phyloP scores from a whole-genome alignment of 371 early-diverging fungal species.

The Apophysomyces trapeziformis region DNA sequence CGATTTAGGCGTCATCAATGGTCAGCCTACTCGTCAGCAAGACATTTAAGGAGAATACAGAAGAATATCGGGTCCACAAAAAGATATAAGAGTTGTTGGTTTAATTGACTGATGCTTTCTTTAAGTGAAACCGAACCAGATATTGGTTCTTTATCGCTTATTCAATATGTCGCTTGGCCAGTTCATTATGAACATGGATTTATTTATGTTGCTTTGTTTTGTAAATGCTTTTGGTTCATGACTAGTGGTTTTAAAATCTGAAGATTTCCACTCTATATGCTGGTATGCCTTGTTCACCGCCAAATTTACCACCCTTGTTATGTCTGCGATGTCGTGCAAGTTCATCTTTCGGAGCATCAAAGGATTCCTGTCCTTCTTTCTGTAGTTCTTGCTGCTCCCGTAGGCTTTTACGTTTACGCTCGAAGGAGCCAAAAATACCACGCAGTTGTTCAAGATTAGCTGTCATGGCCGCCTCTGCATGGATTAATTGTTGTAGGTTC shows the following conservation, averaged over 20 bases:
- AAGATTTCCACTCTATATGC: slow-evolving; percentile 67
- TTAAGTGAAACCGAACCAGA: no score
- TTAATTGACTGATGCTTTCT: no score
- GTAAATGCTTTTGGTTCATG: background rate
- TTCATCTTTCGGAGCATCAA: slow-evolving; percentile 35
- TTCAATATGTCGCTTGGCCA: no score
- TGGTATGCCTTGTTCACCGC: slow-evolving; percentile 62
- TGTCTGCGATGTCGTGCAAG: slow-evolving; percentile 42
- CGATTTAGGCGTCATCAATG: no score
- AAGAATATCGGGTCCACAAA: no score
- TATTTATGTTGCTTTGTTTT: background rate
- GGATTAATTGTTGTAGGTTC: slow-evolving; percentile 41
- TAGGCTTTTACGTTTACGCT: slow-evolving; percentile 47
- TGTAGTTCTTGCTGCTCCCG: slow-evolving; percentile 28
- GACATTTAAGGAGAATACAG: no score
- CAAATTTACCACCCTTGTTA: slow-evolving; percentile 50
- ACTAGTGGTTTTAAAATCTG: slow-evolving; percentile 45
- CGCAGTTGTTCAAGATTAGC: slow-evolving; percentile 54
- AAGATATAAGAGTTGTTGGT: no score
- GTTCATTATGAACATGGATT: background rate
- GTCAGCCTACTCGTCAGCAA: no score
- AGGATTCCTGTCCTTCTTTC: slow-evolving; percentile 15
- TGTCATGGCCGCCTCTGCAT: slow-evolving; percentile 42
- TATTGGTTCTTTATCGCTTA: no score
- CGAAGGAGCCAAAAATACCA: slow-evolving; percentile 56